Base-by-base conservation (phyloP, 2,329 filamentous ascomycete species). In the Penicillium hordei region DNA sequence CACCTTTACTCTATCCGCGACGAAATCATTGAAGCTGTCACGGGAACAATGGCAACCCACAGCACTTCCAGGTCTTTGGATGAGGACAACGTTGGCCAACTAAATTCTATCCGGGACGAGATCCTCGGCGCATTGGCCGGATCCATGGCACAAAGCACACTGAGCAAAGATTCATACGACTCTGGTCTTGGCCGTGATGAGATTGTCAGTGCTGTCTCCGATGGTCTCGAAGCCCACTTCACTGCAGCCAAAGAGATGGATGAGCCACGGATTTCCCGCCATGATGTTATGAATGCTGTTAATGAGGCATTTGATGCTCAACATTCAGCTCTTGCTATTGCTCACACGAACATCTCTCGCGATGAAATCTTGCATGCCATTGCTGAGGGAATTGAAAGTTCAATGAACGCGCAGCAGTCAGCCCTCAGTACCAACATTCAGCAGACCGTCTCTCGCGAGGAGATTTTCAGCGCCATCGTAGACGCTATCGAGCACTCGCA, bases 131-230 rank as follows among this genome's bases (percentile, higher is more conserved):
- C 72, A 39, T 64, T 74, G 8, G 67, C 69, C 36, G 64, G 68
- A 36, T 67, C 70, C 0, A 63, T 73, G 29, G 60, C 68, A 1
- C 72, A 70, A 57, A 74, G 66, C 48, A 65, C 68, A 50, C 62
- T 74, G 25, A 70, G 70, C 42, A 66, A 65, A 54, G 63, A 69
- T 21, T 68, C 69, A 10, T 60, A 71, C 7, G 69, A 72, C 48
- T 71, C 72, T 19, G 72, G 69, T 2, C 61, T 86, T 2, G 83
- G 80, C n/a, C 78, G 79, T 4, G 81, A 84, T 33, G 78, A 83
- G 44, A 78, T 88, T n/a, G 73, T 85, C 42, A 83, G 83, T 57
- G 83, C 85, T 2, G 81, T 89, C 44, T 83, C 81, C 58, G 80
- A 86, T 60, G 83, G 83, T 5, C 75, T 89, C 8, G 71, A 73